A percentile compares a stretch with the other conserved stretches of the same genome.
phyloP scores from a whole-genome alignment of 306 rosid species.

The Myrica gale region DNA sequence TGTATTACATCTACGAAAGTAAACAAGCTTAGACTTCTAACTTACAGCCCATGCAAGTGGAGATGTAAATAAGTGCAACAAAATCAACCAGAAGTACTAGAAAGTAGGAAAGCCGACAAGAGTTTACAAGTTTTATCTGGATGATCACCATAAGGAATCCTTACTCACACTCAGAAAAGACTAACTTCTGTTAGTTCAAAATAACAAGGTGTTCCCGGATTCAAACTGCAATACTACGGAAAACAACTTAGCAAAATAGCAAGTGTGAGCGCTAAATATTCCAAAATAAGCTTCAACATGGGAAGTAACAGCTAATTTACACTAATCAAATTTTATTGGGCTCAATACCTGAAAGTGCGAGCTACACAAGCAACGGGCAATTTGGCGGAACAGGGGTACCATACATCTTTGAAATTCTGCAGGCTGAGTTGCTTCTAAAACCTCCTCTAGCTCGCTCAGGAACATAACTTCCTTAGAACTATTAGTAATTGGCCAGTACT shows the following conservation, averaged over 20 bases:
- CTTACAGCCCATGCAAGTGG: background rate
- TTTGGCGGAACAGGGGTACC: conserved; percentile 55
- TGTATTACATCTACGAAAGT: background rate
- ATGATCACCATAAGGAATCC: background rate
- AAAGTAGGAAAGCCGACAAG: background rate
- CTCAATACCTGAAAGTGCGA: conserved; percentile 56
- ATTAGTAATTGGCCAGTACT: conserved; percentile 61
- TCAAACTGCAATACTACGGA: background rate
- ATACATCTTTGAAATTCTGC: conserved; percentile 61
- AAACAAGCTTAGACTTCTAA: background rate
- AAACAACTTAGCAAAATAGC: conserved; percentile 1
- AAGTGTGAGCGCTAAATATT: background rate
- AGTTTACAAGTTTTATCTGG: background rate
- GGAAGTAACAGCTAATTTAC: background rate
- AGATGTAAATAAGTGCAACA: background rate
- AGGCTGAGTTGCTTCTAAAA: conserved; percentile 57
- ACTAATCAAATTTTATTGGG: background rate
- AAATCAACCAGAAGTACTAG: background rate
- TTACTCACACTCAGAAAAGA: background rate
- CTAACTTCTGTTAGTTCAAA: background rate
- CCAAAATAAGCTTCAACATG: background rate
- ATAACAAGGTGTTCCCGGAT: background rate
- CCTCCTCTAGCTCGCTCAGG: conserved; percentile 58
- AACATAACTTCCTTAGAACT: conserved; percentile 73
- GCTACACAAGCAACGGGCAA: conserved; percentile 52